Percentiles rank a stretch among this genome's conserved stretches.
These are phyloP conservation scores for Flaveria brownii DNA, from an alignment of 129 eudicot genomes.

Conservation along the genomic window DNA sequence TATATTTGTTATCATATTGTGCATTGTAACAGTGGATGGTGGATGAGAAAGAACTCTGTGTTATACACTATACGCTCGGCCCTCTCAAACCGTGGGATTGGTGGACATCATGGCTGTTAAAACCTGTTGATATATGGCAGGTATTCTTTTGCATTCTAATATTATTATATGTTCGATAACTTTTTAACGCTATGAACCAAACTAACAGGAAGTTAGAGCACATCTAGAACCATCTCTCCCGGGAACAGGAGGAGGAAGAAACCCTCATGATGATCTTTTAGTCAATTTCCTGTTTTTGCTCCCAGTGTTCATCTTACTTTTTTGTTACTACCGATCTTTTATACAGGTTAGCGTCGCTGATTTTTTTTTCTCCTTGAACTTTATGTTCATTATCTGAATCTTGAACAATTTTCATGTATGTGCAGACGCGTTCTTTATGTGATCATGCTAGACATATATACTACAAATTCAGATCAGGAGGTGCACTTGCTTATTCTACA, in stretches of 20 bases:
- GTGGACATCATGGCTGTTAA: slow-evolving; percentile 98
- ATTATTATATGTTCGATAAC: neutral
- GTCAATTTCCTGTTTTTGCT: slow-evolving; percentile 66
- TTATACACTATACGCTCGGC: slow-evolving; percentile 95
- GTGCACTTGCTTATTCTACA: slow-evolving; percentile 55
- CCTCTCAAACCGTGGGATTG: slow-evolving; percentile 99
- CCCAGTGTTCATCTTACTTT: slow-evolving; percentile 53
- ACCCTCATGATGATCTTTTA: slow-evolving; percentile 59
- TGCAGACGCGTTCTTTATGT: slow-evolving; percentile 64
- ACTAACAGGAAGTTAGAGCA: slow-evolving; percentile 56
- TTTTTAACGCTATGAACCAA: slow-evolving; percentile 5
- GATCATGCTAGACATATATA: slow-evolving; percentile 74
- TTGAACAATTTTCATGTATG: slow-evolving; percentile 19
- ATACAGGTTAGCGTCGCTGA: slow-evolving; percentile 58
- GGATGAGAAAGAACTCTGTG: slow-evolving; percentile 76
- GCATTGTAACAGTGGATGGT: slow-evolving; percentile 88
- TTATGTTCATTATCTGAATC: slow-evolving; percentile 9
- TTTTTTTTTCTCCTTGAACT: slow-evolving; percentile 8
- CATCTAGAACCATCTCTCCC: slow-evolving; percentile 78
- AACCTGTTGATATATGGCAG: slow-evolving; percentile 99
- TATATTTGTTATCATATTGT: neutral
- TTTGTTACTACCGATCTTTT: slow-evolving; percentile 64
- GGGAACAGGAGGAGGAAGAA: slow-evolving; percentile 85
- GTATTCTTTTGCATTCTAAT: slow-evolving; percentile 29
- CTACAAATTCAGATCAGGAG: slow-evolving; percentile 75